A percentile compares a stretch with the other conserved stretches of the same genome.
Evolutionary conservation across 352 stramenopile genomes (phyloP).

Genomic region (Globisporangium middletonii): DNA sequence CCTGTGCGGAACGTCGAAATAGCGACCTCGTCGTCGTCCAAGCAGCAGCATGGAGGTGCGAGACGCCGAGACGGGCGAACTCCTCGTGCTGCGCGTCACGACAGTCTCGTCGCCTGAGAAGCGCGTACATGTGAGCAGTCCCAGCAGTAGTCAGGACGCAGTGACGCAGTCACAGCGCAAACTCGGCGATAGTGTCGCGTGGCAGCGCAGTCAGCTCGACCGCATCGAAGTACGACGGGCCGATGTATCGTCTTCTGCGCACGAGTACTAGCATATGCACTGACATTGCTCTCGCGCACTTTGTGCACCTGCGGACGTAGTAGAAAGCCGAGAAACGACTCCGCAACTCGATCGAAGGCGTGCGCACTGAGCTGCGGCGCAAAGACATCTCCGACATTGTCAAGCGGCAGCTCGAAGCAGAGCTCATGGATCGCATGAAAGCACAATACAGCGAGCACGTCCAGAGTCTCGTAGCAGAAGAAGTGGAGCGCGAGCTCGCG

Average conservation of each 20-base stretch:
- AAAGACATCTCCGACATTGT: conserved; percentile 26
- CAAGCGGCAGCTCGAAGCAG: conserved; percentile 31
- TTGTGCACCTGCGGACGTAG: neutral
- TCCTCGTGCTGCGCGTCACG: conserved; percentile 24
- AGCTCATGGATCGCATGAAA: conserved; percentile 71
- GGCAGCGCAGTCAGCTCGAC: conserved; percentile 36
- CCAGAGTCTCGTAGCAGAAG: conserved; percentile 41
- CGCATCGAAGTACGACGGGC: conserved; percentile 34
- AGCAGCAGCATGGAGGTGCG: conserved; percentile 24
- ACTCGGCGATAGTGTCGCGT: conserved; percentile 44
- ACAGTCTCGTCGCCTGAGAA: neutral
- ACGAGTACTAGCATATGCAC: neutral
- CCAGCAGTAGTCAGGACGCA: conserved; percentile 18
- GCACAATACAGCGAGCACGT: conserved; percentile 45
- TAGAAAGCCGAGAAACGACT: conserved; percentile 49
- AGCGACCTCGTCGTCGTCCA: too few species aligned
- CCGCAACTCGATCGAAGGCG: conserved; percentile 40
- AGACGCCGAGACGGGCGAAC: conserved; percentile 62
- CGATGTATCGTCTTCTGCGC: neutral
- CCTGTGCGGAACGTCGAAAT: too few species aligned
- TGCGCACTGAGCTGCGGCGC: conserved; percentile 42
- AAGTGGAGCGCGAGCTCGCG: conserved; percentile 57
- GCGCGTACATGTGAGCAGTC: neutral
- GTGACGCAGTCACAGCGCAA: conserved; percentile 53
- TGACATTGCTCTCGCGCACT: neutral